A percentile compares a stretch with the other conserved stretches of the same genome.
phyloP scores from a whole-genome alignment of 2,329 filamentous ascomycete genomes.

The Aureobasidium sp. region DNA sequence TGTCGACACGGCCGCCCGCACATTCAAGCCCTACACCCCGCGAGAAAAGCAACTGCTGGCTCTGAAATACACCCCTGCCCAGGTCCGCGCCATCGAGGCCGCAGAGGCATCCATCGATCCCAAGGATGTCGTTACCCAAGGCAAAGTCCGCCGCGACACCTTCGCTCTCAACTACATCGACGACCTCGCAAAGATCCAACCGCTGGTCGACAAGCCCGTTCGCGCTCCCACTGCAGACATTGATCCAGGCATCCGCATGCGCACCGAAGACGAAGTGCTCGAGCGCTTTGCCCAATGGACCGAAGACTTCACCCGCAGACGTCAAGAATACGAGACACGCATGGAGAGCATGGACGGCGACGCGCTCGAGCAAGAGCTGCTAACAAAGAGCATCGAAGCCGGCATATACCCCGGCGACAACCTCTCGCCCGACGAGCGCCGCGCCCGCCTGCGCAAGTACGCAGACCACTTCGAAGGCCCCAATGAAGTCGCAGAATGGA shows the following conservation, averaged over 20 bases:
- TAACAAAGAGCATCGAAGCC: conserved; percentile 13
- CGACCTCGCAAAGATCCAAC: conserved; percentile 69
- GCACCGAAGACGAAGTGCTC: conserved; percentile 52
- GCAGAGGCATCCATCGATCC: conserved; percentile 69
- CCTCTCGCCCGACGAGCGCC: conserved; percentile 14
- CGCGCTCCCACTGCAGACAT: conserved; percentile 37
- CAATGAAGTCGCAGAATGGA: conserved; percentile 28
- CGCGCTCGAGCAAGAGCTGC: conserved; percentile 20
- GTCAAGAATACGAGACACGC: conserved; percentile 29
- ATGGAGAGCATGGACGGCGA: conserved; percentile 18
- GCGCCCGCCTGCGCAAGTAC: conserved; percentile 6
- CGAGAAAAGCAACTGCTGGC: conserved; percentile 55
- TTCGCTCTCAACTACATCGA: conserved; percentile 70
- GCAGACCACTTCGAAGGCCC: conserved; percentile 33
- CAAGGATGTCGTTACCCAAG: conserved; percentile 65
- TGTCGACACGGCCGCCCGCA: conserved; percentile 20
- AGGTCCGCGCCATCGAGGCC: conserved; percentile 72
- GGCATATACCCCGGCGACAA: conserved; percentile 21
- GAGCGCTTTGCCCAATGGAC: conserved; percentile 44
- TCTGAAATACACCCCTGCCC: conserved; percentile 66
- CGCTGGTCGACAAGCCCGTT: conserved; percentile 61
- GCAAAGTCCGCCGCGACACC: conserved; percentile 60
- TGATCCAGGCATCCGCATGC: conserved; percentile 51
- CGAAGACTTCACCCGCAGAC: conserved; percentile 9
- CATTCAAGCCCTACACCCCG: conserved; percentile 56